These are phyloP conservation scores for Plasmopara halstedii DNA, from an alignment of 352 stramenopile species.

Conservation along the genomic window DNA sequence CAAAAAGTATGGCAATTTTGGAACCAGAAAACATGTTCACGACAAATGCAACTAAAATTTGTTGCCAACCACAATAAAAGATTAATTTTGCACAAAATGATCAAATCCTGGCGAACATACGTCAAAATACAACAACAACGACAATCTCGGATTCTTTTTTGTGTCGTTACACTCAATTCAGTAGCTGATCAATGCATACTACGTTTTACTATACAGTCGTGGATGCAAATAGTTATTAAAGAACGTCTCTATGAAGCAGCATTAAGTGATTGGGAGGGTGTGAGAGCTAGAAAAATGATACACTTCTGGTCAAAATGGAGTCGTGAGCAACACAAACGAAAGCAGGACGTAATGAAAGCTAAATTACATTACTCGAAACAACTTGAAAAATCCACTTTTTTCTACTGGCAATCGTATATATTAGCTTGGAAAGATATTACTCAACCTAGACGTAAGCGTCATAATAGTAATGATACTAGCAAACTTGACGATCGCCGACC, in stretches of 20 bases:
- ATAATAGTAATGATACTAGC: no score
- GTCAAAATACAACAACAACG: conserved; percentile 25
- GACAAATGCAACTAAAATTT: conserved; percentile 5
- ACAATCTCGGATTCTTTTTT: conserved; percentile 39
- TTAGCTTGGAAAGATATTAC: conserved; percentile 57
- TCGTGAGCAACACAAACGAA: conserved; percentile 1
- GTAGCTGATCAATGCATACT: conserved; percentile 8
- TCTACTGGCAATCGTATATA: conserved; percentile 72
- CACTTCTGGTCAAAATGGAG: conserved; percentile 5
- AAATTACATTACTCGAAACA: conserved; percentile 24
- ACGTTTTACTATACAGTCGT: conserved; percentile 16
- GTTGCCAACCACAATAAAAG: conserved; percentile 4
- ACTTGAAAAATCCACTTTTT: conserved; percentile 36
- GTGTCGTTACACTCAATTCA: conserved; percentile 40
- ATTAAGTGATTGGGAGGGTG: conserved; percentile 2
- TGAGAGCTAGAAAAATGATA: conserved; percentile 2
- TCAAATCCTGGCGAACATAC: conserved; percentile 12
- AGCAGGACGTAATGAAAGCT: conserved; percentile 8
- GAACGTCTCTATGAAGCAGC: conserved; percentile 4
- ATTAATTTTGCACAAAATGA: conserved; percentile 1
- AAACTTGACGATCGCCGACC: no score
- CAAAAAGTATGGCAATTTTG: conserved; percentile 5
- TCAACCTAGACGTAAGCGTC: conserved; percentile 8
- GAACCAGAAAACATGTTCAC: neutral
- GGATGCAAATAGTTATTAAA: conserved; percentile 9